Evolutionary conservation across 805 yeast genomes (phyloP).

Genomic region (Candida succiphila): DNA sequence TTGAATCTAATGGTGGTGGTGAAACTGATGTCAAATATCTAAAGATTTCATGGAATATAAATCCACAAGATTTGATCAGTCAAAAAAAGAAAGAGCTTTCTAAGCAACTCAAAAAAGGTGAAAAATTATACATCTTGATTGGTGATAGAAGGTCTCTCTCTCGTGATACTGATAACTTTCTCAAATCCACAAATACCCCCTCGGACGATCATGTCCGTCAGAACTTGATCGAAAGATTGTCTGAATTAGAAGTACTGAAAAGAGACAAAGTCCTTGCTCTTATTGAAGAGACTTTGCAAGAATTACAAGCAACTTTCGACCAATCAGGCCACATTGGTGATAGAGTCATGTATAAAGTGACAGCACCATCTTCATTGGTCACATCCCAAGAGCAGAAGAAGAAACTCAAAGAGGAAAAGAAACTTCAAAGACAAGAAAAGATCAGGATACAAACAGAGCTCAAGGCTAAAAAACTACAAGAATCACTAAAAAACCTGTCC

Average conservation of each 20-base stretch:
- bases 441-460: slow-evolving; percentile 10
- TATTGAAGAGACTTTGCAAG: slow-evolving; percentile 21
- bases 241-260: slow-evolving; percentile 22
- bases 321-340: too few species aligned
- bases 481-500: background rate
- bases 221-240: slow-evolving; percentile 5
- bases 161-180: background rate
- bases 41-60: slow-evolving; percentile 47
- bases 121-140: slow-evolving; percentile 28
- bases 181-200: background rate
- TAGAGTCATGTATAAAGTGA: background rate
- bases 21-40: slow-evolving; percentile 30
- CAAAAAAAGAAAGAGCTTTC: slow-evolving; percentile 45
- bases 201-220: slow-evolving; percentile 5
- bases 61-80: slow-evolving; percentile 37
- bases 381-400: slow-evolving; percentile 17
- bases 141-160: slow-evolving; percentile 25
- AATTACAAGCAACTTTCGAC: slow-evolving; percentile 7
- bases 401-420: slow-evolving; percentile 21
- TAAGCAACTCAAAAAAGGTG: slow-evolving; percentile 32
- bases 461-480: slow-evolving; percentile 1
- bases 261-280: too few species aligned
- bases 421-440: slow-evolving; percentile 25
- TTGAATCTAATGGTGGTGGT: too few species aligned
- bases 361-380: too few species aligned